Conservation (phyloP, 1,284 basidiomycete species). For the Tausonia pullulans region DNA sequence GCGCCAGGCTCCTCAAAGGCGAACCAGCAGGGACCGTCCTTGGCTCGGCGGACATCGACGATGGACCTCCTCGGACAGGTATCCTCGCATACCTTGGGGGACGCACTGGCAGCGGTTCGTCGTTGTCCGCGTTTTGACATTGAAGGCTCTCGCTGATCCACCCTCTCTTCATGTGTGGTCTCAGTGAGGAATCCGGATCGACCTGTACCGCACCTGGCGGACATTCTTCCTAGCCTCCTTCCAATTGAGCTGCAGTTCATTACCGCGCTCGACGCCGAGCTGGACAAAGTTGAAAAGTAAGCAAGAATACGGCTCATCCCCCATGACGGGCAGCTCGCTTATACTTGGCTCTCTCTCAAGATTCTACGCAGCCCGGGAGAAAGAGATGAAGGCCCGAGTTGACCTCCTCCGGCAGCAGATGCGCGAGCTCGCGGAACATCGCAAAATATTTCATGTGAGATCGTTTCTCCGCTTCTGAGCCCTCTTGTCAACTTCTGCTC, state of each 20-base stretch:
- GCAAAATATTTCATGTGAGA: slow-evolving; percentile 50
- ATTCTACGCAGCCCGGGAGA: slow-evolving; percentile 67
- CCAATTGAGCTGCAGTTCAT: slow-evolving; percentile 61
- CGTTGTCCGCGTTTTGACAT: background rate
- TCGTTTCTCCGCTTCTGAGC: background rate
- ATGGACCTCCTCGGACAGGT: slow-evolving; percentile 6
- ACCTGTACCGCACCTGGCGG: slow-evolving; percentile 30
- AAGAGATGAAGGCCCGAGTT: slow-evolving; percentile 50
- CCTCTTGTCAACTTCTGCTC: too few species aligned
- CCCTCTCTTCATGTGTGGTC: too few species aligned
- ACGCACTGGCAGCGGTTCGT: background rate
- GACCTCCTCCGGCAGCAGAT: slow-evolving; percentile 57
- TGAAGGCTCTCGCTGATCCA: background rate
- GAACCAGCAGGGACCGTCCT: background rate
- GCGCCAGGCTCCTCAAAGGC: background rate
- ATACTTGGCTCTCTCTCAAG: slow-evolving; percentile 15
- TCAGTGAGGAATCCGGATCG: slow-evolving; percentile 22
- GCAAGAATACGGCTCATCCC: slow-evolving; percentile 15
- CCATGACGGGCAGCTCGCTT: background rate
- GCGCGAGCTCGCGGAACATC: slow-evolving; percentile 58
- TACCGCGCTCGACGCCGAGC: slow-evolving; percentile 55
- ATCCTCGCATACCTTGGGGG: slow-evolving; percentile 1
- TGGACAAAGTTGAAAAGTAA: slow-evolving; percentile 61
- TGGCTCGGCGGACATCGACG: background rate
- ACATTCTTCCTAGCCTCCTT: slow-evolving; percentile 45